Evolutionary conservation across 768 basidiomycete species (phyloP), one percentile per base, ranked within the genome.

Genomic region (Suillus cothurnatus): DNA sequence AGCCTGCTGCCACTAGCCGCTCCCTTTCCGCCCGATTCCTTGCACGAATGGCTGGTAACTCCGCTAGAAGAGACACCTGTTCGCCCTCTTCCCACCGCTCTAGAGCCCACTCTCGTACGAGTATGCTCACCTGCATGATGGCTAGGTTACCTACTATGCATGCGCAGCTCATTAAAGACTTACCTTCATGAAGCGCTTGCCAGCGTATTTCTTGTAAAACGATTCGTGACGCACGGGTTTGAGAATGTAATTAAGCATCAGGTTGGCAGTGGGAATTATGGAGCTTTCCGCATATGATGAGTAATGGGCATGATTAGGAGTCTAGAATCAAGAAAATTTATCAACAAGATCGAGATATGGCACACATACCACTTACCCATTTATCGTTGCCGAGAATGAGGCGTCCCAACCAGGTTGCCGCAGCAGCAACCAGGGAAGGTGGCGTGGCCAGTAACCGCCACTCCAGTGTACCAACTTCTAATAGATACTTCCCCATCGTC

Each of bases 181-280:
- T 56, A 94, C 93, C 85, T 94, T 94, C 80, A 92, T 81, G 79
- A 87, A 94, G 60, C 86, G 90, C 79, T 91, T 94, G 34, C 87
- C 84, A 0, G 93, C 88, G 72, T 95, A 98, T 80, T 98, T 97
- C 80, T 91, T 91, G 81, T 86, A 88, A 74, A 97, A 90, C 34
- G 87, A 87, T 60, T 93, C 87, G 65, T 95, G 90, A 57, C 81
- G 82, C 59, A 90, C 74, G 4, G 90, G 86, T 70, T 90, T 85
- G 61, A 95, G 81, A 64, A 97, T 81, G 72, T 95, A 96, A 76
- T 94, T 92, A 70, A 97, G 73, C 92, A 97, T 95, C 67, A 92
- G 71, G 72, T 90, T 92, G 0, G 93, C 96, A 0, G 87, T 88
- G 0, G 93, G 92, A 38, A 95, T 78, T 53, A 98, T 76, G 61